phyloP scores from a whole-genome alignment of 441 rosid genomes.

The Populus trichocarpa region DNA sequence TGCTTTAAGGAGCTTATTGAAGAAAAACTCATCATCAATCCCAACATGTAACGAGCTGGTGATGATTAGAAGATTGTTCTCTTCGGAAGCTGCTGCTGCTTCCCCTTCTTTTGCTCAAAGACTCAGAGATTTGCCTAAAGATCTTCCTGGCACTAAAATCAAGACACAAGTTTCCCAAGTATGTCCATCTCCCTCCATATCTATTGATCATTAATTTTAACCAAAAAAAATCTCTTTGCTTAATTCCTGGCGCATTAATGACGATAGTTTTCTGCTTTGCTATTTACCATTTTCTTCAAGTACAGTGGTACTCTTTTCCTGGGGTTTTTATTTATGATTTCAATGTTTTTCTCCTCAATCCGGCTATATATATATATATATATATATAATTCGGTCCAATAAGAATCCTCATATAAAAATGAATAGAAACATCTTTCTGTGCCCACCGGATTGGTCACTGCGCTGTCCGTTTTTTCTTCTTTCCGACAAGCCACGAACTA shows the following conservation, averaged over 20 bases:
- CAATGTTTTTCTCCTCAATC: not conserved
- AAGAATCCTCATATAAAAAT: not conserved
- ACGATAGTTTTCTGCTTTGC: not conserved
- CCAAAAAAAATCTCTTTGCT: too few species aligned
- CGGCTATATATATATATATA: too few species aligned
- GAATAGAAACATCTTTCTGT: not conserved
- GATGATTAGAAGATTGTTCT: conserved; percentile 29
- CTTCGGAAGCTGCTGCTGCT: conserved; percentile 35
- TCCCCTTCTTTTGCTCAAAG: conserved; percentile 56
- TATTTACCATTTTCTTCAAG: too few species aligned
- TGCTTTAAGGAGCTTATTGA: conserved; percentile 33
- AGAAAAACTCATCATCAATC: conserved; percentile 18
- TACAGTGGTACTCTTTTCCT: not conserved
- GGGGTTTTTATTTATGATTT: not conserved
- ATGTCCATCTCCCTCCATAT: not conserved
- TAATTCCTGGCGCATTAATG: not conserved
- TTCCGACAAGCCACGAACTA: not conserved
- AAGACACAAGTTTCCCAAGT: conserved; percentile 62
- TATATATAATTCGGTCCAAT: not conserved
- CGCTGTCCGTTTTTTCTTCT: too few species aligned
- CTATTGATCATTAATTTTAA: too few species aligned
- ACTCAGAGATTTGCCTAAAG: conserved; percentile 67
- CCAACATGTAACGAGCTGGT: conserved; percentile 19
- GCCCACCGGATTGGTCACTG: not conserved
- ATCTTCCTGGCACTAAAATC: conserved; percentile 54